Conservation (phyloP, 495 filamentous ascomycete species). For the Acidiella bohemica region DNA sequence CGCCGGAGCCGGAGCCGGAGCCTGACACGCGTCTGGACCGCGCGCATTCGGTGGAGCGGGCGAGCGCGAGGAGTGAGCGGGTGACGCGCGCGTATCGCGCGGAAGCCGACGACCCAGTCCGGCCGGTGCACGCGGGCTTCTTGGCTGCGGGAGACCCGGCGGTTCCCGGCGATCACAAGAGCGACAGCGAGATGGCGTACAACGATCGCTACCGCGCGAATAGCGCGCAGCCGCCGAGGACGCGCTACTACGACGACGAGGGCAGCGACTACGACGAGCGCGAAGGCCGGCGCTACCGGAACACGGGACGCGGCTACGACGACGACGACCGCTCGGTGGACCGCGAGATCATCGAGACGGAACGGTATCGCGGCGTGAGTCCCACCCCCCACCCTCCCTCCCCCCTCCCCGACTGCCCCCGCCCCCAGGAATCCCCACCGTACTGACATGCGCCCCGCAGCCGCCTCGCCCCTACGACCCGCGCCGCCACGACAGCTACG, state of each 20-base stretch:
- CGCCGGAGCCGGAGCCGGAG: conserved; percentile 1
- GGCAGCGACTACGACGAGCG: conserved; percentile 20
- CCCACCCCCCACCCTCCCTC: conserved; percentile 1
- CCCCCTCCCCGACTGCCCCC: not conserved
- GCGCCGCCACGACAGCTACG: conserved; percentile 10
- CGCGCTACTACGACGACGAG: conserved; percentile 13
- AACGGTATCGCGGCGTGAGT: conserved; percentile 20
- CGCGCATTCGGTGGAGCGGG: conserved; percentile 9
- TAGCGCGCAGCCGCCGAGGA: conserved; percentile 6
- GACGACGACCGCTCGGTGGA: conserved; percentile 9
- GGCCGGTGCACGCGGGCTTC: no score
- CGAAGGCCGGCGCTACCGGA: conserved; percentile 1
- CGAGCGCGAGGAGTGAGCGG: conserved; percentile 9
- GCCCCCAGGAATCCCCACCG: not conserved
- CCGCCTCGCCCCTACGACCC: conserved; percentile 4
- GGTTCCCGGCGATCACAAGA: not conserved
- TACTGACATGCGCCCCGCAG: conserved; percentile 9
- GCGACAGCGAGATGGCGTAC: conserved; percentile 10
- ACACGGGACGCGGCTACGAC: conserved; percentile 11
- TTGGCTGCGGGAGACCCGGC: no score
- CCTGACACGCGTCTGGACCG: conserved; percentile 1
- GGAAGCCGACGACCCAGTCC: conserved; percentile 14
- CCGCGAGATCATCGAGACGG: conserved; percentile 18
- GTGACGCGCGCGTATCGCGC: conserved; percentile 7
- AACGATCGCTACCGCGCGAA: conserved; percentile 5